Evolutionary conservation across 2,329 filamentous ascomycete genomes (phyloP), one percentile per base, ranked within the genome.

Genomic region (Chaetomiaceae sp.): DNA sequence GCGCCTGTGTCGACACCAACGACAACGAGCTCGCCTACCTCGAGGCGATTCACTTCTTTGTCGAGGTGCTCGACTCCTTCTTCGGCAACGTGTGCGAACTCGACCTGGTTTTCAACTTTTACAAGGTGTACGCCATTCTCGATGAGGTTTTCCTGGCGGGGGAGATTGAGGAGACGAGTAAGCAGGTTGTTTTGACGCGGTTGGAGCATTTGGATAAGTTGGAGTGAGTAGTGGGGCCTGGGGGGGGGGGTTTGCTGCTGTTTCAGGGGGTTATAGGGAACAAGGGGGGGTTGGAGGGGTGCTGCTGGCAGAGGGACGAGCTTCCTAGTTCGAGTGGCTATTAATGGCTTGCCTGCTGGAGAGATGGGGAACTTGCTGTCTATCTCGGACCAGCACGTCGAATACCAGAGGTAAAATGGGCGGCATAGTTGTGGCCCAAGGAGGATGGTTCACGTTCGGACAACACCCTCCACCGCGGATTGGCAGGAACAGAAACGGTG

Each of bases 1-100:
- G 93, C 76, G 95, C 91, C 48, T 97, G 93, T 71, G 93, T 99
- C 67, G 93, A 99, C 72, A 95, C 92, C 45, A 97, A 96, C 70
- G 93, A 99, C 71, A 99, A 97, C 72, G 93, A 99, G 75, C 77
- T 99, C 55, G 92, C 93, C 21, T 97, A 90, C 66, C 79, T 99
- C 53, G 93, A 99, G 73, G 93, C 91, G 6, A 96, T 99, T 65
- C 93, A 99, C 73, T 99, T 99, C 77, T 99, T 99, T 66, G 93
- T 99, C 62, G 93, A 99, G 75, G 93, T 99, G 55, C 79, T 99
- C 63, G 93, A 99, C 77, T 85, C 91, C 65, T 99, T 99, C 73
- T 99, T 99, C 70, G 93, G 93, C 59, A 99, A 99, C 69, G 93
- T 99, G 53, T 99, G 93, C 74, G 93, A 99, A 76, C 77, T 99